phyloP scores from a whole-genome alignment of 129 eudicot genomes.

The Artemisia annua region DNA sequence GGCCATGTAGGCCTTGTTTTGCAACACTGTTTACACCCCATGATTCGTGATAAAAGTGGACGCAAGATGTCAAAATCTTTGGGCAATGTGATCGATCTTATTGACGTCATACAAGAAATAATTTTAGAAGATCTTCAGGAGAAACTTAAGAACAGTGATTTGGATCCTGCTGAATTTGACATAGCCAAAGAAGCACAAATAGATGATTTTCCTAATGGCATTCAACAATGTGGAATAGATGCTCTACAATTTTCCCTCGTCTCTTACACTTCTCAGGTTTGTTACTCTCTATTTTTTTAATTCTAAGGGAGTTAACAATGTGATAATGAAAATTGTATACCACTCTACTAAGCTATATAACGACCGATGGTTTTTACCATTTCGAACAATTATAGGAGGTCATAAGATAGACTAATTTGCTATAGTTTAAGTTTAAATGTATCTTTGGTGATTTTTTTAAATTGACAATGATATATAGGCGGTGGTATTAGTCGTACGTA shows the following conservation, averaged over 20 bases:
- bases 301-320: too few relatives aligned
- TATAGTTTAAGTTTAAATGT: too few relatives aligned
- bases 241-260: slow-evolving; percentile 95
- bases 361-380: too few relatives aligned
- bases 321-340: too few relatives aligned
- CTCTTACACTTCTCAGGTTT: slow-evolving; percentile 90
- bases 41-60: slow-evolving; percentile 98
- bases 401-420: too few relatives aligned
- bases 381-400: too few relatives aligned
- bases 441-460: too few relatives aligned
- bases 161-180: slow-evolving; percentile 70
- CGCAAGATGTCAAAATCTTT: slow-evolving; percentile 96
- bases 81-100: slow-evolving; percentile 95
- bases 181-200: slow-evolving; percentile 79
- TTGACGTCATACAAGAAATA: slow-evolving; percentile 80
- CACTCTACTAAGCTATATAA: too few relatives aligned
- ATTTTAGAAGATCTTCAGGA: slow-evolving; percentile 69
- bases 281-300: slow-evolving; percentile 7
- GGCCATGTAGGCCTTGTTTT: too few relatives aligned
- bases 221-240: slow-evolving; percentile 94
- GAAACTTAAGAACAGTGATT: slow-evolving; percentile 82
- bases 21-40: too few relatives aligned
- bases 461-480: too few relatives aligned
- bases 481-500: too few relatives aligned
- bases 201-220: slow-evolving; percentile 89